A percentile compares a stretch with the other conserved stretches of the same genome.
phyloP scores from a whole-genome alignment of 2,329 filamentous ascomycete genomes.

The Claviceps sp. region DNA sequence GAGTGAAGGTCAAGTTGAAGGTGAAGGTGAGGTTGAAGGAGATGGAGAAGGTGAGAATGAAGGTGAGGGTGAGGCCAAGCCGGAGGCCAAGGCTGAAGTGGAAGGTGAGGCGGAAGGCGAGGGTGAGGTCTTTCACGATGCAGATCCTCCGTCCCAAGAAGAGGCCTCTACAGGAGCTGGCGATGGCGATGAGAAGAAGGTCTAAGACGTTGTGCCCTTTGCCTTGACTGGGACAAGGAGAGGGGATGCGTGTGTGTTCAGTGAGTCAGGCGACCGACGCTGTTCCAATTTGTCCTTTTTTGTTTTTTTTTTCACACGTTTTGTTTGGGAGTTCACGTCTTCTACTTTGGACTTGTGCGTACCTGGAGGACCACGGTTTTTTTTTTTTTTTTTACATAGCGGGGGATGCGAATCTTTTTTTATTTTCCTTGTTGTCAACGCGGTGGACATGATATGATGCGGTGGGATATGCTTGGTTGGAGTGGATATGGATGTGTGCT shows the following conservation, averaged over 20 bases:
- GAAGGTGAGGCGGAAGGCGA: not conserved
- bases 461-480: not conserved
- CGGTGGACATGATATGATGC: not conserved
- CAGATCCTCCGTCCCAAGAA: not conserved
- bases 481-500: too few relatives aligned
- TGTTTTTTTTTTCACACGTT: not conserved
- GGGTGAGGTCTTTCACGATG: conserved; percentile 8
- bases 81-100: not conserved
- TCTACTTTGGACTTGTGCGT: not conserved
- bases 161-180: not conserved
- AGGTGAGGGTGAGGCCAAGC: conserved; percentile 12
- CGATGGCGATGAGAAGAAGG: conserved; percentile 3
- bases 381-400: conserved; percentile 17
- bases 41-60: conserved; percentile 12
- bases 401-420: conserved; percentile 8
- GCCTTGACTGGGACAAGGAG: not conserved
- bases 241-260: not conserved
- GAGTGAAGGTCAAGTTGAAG: conserved; percentile 12
- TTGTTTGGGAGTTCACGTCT: not conserved
- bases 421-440: not conserved
- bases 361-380: conserved; percentile 1
- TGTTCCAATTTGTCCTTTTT: not conserved
- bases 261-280: not conserved
- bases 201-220: not conserved
- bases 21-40: conserved; percentile 11